Base-by-base conservation (phyloP, 2,329 filamentous ascomycete species). In the Dothistroma septosporum region DNA sequence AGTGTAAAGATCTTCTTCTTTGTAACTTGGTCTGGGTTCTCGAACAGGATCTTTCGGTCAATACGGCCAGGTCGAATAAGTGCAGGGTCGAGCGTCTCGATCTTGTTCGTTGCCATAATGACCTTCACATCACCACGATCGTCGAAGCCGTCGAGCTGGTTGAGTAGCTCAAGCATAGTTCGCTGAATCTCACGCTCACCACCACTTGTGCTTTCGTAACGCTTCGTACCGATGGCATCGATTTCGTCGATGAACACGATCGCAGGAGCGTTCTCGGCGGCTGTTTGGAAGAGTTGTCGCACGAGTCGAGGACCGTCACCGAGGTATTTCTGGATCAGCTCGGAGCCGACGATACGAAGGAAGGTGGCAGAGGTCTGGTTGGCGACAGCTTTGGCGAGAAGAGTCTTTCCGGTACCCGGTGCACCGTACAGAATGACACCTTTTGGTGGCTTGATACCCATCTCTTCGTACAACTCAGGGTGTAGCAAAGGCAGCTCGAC, bases 221-320 rank as follows among this genome's bases (percentile, higher is more conserved):
- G 91, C 80, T 99, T 99, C 7, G 95, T 97, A 73, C 95, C 94
- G 65, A 99, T 97, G 41, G 94, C 95, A 74, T 99, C 94, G 70
- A 99, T 99, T 76, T 99, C 94, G 74, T 99, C 94, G 69, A 99
- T 99, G 78, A 99, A 99, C 22, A 99, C 93, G 70, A 99, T 99
- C 1, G 92, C 92, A 0, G 94, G 94, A 0, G 94, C 90, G 68
- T 99, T 94, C 75, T 99, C 95, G 2, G 92, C 93, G 33, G 94
- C 94, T 63, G 96, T 92, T 80, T 92, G 89, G 85, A 93, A 99
- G 61, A 99, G 88, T 77, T 99, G 94, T 75, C 94, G 91, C 62
- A 97, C 94, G 66, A 99, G 82, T 68, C 94, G 86, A 12, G 94
- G 94, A 35, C 94, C 94, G 74, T 99, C 94, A 78, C 94, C 94